phyloP scores from a whole-genome alignment of 1,284 basidiomycete genomes.

The Trichosporon sp. region DNA sequence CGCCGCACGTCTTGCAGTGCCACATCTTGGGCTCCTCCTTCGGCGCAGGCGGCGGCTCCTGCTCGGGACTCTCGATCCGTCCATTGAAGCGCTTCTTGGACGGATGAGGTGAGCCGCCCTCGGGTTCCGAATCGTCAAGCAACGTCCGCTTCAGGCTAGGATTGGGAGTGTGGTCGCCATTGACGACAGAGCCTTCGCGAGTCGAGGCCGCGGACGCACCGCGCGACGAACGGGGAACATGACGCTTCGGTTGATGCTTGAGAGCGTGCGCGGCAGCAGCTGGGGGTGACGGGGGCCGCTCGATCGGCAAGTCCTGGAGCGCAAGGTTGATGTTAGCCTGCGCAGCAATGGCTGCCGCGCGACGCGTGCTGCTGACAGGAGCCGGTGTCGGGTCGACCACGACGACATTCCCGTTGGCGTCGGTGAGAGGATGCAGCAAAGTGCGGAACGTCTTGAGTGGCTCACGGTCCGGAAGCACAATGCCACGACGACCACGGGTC shows the following conservation, averaged over 20 bases:
- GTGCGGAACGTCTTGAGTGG: constrained; percentile 87
- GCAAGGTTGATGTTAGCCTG: constrained; percentile 53
- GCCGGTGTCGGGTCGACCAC: constrained; percentile 51
- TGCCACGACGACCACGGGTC: constrained; percentile 81
- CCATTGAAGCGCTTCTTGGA: constrained; percentile 27
- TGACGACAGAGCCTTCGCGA: constrained; percentile 29
- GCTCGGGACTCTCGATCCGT: constrained; percentile 23
- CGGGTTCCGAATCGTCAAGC: constrained; percentile 30
- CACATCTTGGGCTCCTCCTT: constrained; percentile 58
- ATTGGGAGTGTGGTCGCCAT: constrained; percentile 23
- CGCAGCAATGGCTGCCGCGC: constrained; percentile 80
- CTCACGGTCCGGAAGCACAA: constrained; percentile 87
- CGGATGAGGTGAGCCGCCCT: constrained; percentile 18
- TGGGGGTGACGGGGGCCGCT: constrained; percentile 51
- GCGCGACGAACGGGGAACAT: constrained; percentile 13
- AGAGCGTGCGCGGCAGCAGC: constrained; percentile 31
- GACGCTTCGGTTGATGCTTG: constrained; percentile 11
- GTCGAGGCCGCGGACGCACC: constrained; percentile 27
- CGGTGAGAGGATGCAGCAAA: constrained; percentile 55
- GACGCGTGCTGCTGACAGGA: constrained; percentile 58
- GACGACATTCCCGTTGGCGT: constrained; percentile 33
- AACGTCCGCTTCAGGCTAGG: constrained; percentile 25
- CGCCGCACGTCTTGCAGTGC: constrained; percentile 89
- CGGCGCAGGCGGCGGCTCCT: background rate
- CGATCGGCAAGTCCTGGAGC: constrained; percentile 49